Percentiles rank a stretch among this genome's conserved stretches.
These are phyloP conservation scores for Gloeopeniophorella convolvens DNA, from an alignment of 768 basidiomycete genomes.

Conservation along the genomic window DNA sequence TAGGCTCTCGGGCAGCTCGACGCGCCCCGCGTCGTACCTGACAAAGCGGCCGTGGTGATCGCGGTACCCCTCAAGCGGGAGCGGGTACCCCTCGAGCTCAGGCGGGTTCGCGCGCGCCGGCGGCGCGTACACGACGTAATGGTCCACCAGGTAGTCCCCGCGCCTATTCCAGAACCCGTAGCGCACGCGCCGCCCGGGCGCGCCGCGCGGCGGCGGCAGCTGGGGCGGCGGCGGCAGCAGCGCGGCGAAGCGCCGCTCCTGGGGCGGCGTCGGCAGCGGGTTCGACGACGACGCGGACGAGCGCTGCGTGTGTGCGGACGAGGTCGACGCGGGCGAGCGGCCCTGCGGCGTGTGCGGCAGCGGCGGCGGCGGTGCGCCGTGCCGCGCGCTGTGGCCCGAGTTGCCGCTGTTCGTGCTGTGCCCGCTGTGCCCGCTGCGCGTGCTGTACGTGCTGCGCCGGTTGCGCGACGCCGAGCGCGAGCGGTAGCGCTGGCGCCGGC, in stretches of 20 bases:
- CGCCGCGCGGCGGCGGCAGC: conserved; percentile 27
- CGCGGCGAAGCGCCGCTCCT: conserved; percentile 20
- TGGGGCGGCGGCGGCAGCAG: conserved; percentile 24
- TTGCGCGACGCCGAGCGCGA: conserved; percentile 4
- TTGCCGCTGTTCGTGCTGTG: background rate
- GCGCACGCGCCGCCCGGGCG: conserved; percentile 33
- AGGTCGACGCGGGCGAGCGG: conserved; percentile 16
- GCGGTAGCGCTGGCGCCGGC: no score
- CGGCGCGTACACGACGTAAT: conserved; percentile 64
- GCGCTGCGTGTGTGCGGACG: conserved; percentile 11
- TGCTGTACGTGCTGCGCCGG: conserved; percentile 4
- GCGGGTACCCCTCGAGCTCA: conserved; percentile 57
- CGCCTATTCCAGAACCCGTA: conserved; percentile 69
- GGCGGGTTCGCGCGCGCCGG: conserved; percentile 45
- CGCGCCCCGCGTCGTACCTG: conserved; percentile 37
- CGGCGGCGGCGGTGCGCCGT: background rate
- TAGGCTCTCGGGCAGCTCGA: conserved; percentile 56
- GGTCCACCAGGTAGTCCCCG: conserved; percentile 54
- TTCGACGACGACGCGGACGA: conserved; percentile 12
- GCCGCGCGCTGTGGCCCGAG: background rate
- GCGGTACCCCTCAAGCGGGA: conserved; percentile 45
- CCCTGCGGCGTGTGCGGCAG: conserved; percentile 10
- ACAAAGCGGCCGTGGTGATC: conserved; percentile 44
- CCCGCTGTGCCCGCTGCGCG: background rate
- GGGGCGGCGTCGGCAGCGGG: conserved; percentile 13